These are phyloP conservation scores for Phytophthora chlamydospora DNA, from an alignment of 352 stramenopile genomes.

Conservation along the genomic window DNA sequence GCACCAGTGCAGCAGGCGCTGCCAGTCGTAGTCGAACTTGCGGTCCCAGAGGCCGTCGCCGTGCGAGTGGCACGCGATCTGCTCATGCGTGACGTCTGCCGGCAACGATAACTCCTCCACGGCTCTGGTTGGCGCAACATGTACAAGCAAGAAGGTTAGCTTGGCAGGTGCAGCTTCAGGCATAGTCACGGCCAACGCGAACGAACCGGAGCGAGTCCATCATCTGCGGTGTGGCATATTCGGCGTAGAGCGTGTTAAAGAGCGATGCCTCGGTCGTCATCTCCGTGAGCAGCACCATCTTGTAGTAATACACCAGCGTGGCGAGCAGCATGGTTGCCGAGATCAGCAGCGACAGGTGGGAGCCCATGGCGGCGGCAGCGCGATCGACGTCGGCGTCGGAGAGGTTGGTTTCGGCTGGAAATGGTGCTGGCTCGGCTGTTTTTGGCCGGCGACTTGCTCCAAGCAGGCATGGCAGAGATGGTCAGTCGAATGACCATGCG, in stretches of 20 bases:
- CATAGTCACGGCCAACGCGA: conserved; percentile 41
- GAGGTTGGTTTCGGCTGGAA: no score
- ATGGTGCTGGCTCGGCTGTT: no score
- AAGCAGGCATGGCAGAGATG: no score
- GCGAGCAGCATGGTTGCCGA: conserved; percentile 59
- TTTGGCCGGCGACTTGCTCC: no score
- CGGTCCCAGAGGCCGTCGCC: conserved; percentile 54
- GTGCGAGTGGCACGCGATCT: conserved; percentile 53
- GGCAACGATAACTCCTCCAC: conserved; percentile 64
- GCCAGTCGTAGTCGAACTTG: conserved; percentile 66
- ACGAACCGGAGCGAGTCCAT: conserved; percentile 58
- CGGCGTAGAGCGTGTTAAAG: conserved; percentile 80
- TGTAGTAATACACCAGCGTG: conserved; percentile 77
- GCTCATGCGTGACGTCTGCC: conserved; percentile 36
- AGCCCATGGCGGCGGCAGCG: conserved; percentile 31
- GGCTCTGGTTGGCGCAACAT: conserved; percentile 28
- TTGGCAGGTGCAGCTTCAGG: neutral
- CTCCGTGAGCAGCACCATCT: conserved; percentile 76
- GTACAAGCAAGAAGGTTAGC: neutral
- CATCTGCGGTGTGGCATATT: conserved; percentile 69
- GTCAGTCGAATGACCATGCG: no score
- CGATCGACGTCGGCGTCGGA: neutral
- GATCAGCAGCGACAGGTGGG: conserved; percentile 59
- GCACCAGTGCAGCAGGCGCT: conserved; percentile 69
- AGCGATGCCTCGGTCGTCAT: conserved; percentile 71